A percentile compares a stretch with the other conserved stretches of the same genome.
These are phyloP conservation scores for Volvox carteri DNA, from an alignment of 163 green algal genomes.

Conservation along the genomic window DNA sequence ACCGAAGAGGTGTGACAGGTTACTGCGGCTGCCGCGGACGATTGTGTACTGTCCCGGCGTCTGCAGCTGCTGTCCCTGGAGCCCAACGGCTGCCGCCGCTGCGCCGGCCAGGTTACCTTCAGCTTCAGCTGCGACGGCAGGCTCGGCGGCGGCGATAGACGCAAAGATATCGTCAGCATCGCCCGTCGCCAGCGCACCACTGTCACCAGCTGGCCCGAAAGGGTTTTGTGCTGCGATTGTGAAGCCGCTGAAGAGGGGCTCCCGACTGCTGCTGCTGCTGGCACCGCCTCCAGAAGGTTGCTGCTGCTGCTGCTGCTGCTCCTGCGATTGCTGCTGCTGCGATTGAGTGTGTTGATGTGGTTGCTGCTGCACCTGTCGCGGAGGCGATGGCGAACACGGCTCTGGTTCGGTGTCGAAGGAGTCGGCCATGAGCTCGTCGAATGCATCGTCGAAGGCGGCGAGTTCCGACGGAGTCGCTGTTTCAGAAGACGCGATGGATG, in stretches of 20 bases:
- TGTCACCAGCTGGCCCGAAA: slow-evolving; percentile 16
- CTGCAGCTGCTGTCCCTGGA: neutral
- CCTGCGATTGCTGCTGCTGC: neutral
- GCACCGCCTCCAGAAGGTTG: neutral
- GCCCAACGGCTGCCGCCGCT: no score
- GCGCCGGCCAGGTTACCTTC: no score
- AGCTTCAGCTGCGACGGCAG: neutral
- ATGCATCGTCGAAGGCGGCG: slow-evolving; percentile 40
- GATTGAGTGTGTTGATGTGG: neutral
- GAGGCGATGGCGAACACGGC: neutral
- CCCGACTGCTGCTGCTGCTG: neutral
- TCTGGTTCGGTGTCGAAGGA: neutral
- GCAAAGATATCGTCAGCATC: slow-evolving; percentile 32
- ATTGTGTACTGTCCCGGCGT: neutral
- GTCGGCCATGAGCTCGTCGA: slow-evolving; percentile 38
- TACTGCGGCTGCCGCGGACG: neutral
- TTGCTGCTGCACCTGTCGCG: neutral
- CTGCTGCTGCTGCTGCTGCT: neutral
- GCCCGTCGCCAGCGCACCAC: neutral
- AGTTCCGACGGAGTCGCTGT: slow-evolving; percentile 12
- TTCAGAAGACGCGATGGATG: neutral
- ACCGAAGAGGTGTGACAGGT: slow-evolving; percentile 36
- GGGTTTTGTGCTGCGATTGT: slow-evolving; percentile 8
- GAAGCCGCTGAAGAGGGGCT: neutral
- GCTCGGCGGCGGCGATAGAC: neutral